Percentiles rank a stretch among this genome's conserved stretches.
Evolutionary conservation across 257 asterid genomes (phyloP).

Genomic region (Solanum tacnaense): DNA sequence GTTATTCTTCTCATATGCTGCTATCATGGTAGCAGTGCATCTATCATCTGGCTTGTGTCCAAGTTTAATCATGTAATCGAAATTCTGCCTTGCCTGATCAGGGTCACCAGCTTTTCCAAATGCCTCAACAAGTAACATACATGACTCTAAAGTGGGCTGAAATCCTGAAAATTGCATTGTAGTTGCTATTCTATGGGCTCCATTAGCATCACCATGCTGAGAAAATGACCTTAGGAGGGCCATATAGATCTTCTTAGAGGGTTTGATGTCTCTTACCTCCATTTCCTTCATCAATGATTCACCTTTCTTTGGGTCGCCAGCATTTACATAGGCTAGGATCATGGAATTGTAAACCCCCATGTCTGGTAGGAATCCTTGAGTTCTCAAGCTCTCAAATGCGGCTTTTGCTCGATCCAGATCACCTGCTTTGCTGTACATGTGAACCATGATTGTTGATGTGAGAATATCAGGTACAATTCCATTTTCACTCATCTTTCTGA

Average conservation of each 20-base stretch:
- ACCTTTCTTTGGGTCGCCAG: slow-evolving; percentile 34
- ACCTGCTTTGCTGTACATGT: slow-evolving; percentile 65
- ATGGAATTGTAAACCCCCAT: slow-evolving; percentile 39
- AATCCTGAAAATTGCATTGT: slow-evolving; percentile 46
- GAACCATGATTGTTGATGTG: slow-evolving; percentile 33
- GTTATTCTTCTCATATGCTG: slow-evolving; percentile 50
- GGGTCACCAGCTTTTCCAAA: slow-evolving; percentile 23
- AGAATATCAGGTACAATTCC: slow-evolving; percentile 59
- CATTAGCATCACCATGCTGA: slow-evolving; percentile 18
- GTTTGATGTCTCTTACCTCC: slow-evolving; percentile 42
- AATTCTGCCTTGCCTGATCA: slow-evolving; percentile 32
- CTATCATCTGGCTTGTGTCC: slow-evolving; percentile 78
- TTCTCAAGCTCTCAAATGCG: slow-evolving; percentile 36
- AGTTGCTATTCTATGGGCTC: slow-evolving; percentile 31
- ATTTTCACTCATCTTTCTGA: slow-evolving; percentile 55
- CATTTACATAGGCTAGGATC: slow-evolving; percentile 61
- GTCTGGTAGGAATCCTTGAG: slow-evolving; percentile 56
- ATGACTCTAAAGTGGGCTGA: slow-evolving; percentile 37
- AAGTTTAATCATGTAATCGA: slow-evolving; percentile 40
- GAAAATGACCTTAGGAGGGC: slow-evolving; percentile 54
- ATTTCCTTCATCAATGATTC: slow-evolving; percentile 42
- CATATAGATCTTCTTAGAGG: slow-evolving; percentile 49
- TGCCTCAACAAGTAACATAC: slow-evolving; percentile 52
- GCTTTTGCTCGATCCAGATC: slow-evolving; percentile 43
- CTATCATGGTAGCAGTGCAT: slow-evolving; percentile 52